Evolutionary conservation across 306 rosid species (phyloP).

Genomic region (Fragaria vesca): DNA sequence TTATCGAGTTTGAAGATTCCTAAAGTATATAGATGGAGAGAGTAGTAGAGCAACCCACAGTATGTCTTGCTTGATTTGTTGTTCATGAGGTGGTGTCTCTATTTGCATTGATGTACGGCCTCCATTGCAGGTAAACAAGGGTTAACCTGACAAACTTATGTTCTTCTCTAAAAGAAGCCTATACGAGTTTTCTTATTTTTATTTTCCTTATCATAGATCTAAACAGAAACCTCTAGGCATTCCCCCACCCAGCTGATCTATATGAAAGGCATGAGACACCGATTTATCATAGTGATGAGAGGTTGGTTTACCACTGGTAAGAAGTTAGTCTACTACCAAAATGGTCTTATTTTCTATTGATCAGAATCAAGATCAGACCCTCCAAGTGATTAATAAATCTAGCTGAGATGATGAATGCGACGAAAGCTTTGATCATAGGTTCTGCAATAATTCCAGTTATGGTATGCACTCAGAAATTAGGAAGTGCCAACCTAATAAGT

Average conservation of each 20-base stretch:
- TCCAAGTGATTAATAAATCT: not conserved
- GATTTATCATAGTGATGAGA: too few relatives aligned
- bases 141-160: not conserved
- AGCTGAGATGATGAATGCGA: not conserved
- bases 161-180: not conserved
- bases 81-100: not conserved
- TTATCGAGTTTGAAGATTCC: too few relatives aligned
- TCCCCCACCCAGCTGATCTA: too few relatives aligned
- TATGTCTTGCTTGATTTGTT: not conserved
- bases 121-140: not conserved
- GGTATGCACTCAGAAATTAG: not conserved
- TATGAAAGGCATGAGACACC: too few relatives aligned
- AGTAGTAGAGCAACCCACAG: not conserved
- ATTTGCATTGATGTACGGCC: not conserved
- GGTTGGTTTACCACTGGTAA: not conserved
- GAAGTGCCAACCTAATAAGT: conserved; percentile 12
- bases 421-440: not conserved
- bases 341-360: not conserved
- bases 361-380: not conserved
- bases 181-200: too few relatives aligned
- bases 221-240: too few relatives aligned
- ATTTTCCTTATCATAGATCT: too few relatives aligned
- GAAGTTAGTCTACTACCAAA: not conserved
- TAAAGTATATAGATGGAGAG: not conserved
- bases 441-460: not conserved